These are phyloP conservation scores for Cutaneotrichosporon dermatis DNA, from an alignment of 1,284 basidiomycete species.

Conservation along the genomic window DNA sequence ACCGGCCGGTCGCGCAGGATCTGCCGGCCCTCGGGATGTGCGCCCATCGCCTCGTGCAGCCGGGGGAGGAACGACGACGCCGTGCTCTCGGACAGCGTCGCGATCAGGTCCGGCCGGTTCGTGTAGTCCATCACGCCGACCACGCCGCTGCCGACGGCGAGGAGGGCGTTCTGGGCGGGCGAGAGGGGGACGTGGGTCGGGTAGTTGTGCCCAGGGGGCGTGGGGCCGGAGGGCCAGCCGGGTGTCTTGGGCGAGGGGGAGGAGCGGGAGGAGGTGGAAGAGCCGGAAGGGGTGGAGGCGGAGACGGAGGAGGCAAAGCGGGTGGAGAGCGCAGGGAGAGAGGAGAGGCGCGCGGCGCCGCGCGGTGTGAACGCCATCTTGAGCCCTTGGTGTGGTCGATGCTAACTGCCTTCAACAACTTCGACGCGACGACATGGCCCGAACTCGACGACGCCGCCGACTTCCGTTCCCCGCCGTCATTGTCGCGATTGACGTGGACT, in stretches of 20 bases:
- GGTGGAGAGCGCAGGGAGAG: too few relatives aligned
- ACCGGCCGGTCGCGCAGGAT: constrained; percentile 79
- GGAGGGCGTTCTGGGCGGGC: constrained; percentile 73
- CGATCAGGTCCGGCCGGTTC: constrained; percentile 72
- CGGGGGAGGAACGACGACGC: constrained; percentile 74
- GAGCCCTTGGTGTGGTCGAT: too few relatives aligned
- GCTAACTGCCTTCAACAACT: too few relatives aligned
- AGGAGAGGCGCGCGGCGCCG: too few relatives aligned
- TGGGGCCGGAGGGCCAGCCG: not conserved
- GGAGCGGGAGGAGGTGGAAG: not conserved
- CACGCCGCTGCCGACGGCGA: constrained; percentile 79
- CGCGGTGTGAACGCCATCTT: too few relatives aligned
- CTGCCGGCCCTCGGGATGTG: constrained; percentile 70
- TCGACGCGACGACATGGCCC: too few relatives aligned
- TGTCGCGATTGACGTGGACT: too few relatives aligned
- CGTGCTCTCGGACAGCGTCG: constrained; percentile 84
- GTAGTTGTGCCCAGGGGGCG: constrained; percentile 37
- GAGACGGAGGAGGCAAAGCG: not conserved
- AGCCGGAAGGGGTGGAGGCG: not conserved
- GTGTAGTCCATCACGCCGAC: constrained; percentile 77
- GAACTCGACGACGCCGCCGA: too few relatives aligned
- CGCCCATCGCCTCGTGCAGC: constrained; percentile 74
- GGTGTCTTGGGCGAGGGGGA: not conserved
- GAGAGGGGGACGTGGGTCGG: constrained; percentile 78
- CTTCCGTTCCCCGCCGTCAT: too few relatives aligned